These are phyloP conservation scores for Termitomyces sp. DNA, from an alignment of 768 basidiomycete genomes.

Conservation along the genomic window DNA sequence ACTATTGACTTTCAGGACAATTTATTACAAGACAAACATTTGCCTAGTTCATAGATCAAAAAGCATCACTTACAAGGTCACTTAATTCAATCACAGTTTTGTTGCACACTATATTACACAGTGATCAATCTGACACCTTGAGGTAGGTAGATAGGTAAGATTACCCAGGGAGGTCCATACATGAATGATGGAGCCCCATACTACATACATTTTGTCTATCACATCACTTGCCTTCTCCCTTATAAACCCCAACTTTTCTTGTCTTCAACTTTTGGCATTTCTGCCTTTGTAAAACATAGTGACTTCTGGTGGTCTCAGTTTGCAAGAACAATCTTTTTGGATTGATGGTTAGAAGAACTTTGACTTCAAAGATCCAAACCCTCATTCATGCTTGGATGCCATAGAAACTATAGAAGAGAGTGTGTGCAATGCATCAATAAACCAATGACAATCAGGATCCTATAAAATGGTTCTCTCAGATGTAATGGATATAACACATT, in stretches of 20 bases:
- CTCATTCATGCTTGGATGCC: constrained; percentile 58
- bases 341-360: constrained; percentile 36
- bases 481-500: neutral
- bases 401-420: constrained; percentile 60
- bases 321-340: constrained; percentile 57
- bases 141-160: too few species aligned
- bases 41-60: constrained; percentile 34
- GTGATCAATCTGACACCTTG: constrained; percentile 20
- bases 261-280: constrained; percentile 38
- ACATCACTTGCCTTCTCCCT: constrained; percentile 23
- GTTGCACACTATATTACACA: constrained; percentile 21
- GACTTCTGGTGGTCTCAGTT: constrained; percentile 81
- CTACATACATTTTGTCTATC: constrained; percentile 11
- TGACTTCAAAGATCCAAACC: constrained; percentile 78
- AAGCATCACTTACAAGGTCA: constrained; percentile 26
- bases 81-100: constrained; percentile 20
- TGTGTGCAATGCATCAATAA: constrained; percentile 24
- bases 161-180: too few species aligned
- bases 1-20: constrained; percentile 22
- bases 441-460: constrained; percentile 6
- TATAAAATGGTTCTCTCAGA: constrained; percentile 7
- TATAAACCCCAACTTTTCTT: constrained; percentile 23
- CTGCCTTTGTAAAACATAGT: constrained; percentile 50
- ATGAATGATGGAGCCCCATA: too few species aligned
- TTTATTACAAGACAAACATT: constrained; percentile 24